These are phyloP conservation scores for Pseudozyma pruni DNA, from an alignment of 1,284 basidiomycete genomes.

Conservation along the genomic window DNA sequence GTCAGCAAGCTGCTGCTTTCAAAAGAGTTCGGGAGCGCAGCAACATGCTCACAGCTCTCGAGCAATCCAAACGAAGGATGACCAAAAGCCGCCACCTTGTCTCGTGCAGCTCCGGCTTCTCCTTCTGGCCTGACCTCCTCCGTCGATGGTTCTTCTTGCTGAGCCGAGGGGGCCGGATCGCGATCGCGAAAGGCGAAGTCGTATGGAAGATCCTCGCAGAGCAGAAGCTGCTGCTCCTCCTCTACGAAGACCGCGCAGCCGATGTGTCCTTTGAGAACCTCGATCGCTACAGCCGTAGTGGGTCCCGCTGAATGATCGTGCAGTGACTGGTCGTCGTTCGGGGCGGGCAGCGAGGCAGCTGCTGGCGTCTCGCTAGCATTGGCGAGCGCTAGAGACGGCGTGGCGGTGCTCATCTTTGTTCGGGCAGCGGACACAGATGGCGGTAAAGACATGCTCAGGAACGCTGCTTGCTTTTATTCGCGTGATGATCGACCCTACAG, in stretches of 20 bases:
- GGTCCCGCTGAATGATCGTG: not conserved
- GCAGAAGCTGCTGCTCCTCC: constrained; percentile 33
- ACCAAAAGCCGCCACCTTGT: not conserved
- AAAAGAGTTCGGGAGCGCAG: not conserved
- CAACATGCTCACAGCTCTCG: constrained; percentile 23
- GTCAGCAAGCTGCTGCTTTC: too few species aligned
- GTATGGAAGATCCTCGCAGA: constrained; percentile 44
- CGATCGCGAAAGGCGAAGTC: constrained; percentile 19
- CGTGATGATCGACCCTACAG: too few species aligned
- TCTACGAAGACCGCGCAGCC: constrained; percentile 34
- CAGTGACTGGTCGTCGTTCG: constrained; percentile 1
- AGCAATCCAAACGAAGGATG: constrained; percentile 12
- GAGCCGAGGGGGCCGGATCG: not conserved
- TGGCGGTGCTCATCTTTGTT: constrained; percentile 17
- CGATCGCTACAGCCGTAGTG: constrained; percentile 26
- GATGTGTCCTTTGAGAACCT: constrained; percentile 19
- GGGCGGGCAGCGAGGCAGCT: constrained; percentile 1
- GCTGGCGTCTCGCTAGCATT: constrained; percentile 6
- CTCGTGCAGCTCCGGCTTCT: not conserved
- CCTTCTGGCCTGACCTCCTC: not conserved
- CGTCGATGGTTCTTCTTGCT: not conserved
- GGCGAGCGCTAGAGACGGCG: constrained; percentile 7
- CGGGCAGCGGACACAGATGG: not conserved
- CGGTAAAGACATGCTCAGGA: not conserved
- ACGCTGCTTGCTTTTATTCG: not conserved